These are phyloP conservation scores for Pseudocercospora cruenta DNA, from an alignment of 2,329 filamentous ascomycete species.

Conservation along the genomic window DNA sequence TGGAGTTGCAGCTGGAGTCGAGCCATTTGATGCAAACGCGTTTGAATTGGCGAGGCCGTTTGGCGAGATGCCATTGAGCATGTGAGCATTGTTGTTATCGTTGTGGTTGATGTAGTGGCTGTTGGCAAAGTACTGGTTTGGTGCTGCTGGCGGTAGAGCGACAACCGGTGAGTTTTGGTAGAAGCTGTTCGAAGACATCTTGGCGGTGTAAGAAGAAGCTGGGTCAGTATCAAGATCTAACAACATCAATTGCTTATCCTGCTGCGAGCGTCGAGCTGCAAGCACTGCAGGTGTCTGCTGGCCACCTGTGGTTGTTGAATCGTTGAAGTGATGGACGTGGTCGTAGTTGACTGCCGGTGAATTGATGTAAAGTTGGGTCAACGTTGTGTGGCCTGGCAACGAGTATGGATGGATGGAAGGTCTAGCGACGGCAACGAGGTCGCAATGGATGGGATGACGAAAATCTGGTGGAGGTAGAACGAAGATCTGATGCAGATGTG, in stretches of 20 bases:
- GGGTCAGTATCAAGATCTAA: constrained; percentile 39
- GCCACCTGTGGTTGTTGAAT: constrained; percentile 32
- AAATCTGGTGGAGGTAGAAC: background rate
- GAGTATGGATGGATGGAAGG: constrained; percentile 6
- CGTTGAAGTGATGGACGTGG: background rate
- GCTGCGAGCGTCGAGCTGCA: constrained; percentile 26
- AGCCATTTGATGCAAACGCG: constrained; percentile 26
- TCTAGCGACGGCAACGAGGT: constrained; percentile 14
- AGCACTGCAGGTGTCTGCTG: constrained; percentile 34
- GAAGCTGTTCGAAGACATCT: constrained; percentile 42
- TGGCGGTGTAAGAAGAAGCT: constrained; percentile 28
- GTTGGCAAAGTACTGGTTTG: constrained; percentile 38
- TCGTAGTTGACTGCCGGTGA: background rate
- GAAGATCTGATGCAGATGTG: background rate
- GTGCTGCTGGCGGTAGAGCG: constrained; percentile 49
- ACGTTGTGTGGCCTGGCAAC: background rate
- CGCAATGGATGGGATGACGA: constrained; percentile 5
- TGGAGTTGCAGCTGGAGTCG: constrained; percentile 30
- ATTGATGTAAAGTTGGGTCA: background rate
- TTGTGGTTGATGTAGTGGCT: constrained; percentile 32
- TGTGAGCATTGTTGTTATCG: constrained; percentile 20
- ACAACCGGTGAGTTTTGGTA: constrained; percentile 53
- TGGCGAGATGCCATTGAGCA: constrained; percentile 30
- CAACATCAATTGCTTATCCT: constrained; percentile 38
- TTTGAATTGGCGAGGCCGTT: constrained; percentile 30